Evolutionary conservation across 495 filamentous ascomycete genomes (phyloP).

Genomic region (Neurospora tetrasperma): DNA sequence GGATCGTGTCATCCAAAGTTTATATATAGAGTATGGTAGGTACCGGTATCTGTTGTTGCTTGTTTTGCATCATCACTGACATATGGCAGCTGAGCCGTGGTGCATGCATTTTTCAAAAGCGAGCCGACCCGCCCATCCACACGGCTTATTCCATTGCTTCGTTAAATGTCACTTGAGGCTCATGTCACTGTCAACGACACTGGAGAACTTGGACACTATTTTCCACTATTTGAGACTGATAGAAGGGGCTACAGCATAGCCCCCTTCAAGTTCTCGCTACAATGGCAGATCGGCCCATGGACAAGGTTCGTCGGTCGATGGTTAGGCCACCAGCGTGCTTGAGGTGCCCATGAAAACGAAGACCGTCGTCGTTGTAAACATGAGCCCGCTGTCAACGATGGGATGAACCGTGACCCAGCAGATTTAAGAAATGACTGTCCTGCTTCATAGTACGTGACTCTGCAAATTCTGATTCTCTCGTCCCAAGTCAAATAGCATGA

Average conservation of each 20-base stretch:
- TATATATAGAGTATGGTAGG: not conserved
- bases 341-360: not conserved
- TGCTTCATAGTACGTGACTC: not conserved
- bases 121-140: not conserved
- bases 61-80: not conserved
- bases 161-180: not conserved
- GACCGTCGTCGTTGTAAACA: not conserved
- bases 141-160: not conserved
- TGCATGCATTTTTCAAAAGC: not conserved
- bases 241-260: not conserved
- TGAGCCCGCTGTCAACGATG: not conserved
- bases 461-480: not conserved
- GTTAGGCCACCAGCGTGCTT: not conserved
- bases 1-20: not conserved
- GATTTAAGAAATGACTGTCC: not conserved
- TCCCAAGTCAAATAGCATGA: not conserved
- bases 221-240: not conserved
- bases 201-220: too few species aligned
- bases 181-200: not conserved
- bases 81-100: not conserved
- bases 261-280: not conserved
- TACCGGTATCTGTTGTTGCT: too few species aligned
- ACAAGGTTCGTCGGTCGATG: not conserved
- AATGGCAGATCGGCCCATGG: not conserved
- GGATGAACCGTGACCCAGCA: not conserved